A percentile compares a stretch with the other conserved stretches of the same genome.
These are phyloP conservation scores for Dalbergia cultrata DNA, from an alignment of 306 rosid genomes.

Conservation along the genomic window DNA sequence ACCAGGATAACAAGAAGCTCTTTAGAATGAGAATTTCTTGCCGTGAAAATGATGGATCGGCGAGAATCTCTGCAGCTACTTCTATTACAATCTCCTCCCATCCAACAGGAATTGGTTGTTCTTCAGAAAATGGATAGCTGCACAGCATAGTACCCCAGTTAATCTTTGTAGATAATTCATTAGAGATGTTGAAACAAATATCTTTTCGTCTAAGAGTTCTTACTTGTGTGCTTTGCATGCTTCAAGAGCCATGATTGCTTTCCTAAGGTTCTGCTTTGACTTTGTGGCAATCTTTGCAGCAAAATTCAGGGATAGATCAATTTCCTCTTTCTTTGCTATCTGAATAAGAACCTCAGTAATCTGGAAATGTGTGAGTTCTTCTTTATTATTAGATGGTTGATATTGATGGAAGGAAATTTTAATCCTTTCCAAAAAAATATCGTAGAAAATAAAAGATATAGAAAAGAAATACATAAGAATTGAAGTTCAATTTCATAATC, in stretches of 20 bases:
- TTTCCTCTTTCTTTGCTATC: conserved; percentile 72
- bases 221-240: conserved; percentile 93
- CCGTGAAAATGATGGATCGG: conserved; percentile 78
- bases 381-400: conserved; percentile 15
- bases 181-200: conserved; percentile 5
- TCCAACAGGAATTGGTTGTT: conserved; percentile 83
- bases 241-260: conserved; percentile 92
- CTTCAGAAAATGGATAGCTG: conserved; percentile 89
- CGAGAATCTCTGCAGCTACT: conserved; percentile 75
- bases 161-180: conserved; percentile 30
- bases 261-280: conserved; percentile 81
- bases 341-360: conserved; percentile 75
- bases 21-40: conserved; percentile 40
- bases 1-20: not conserved
- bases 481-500: not conserved
- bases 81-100: conserved; percentile 83
- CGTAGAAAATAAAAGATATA: not conserved
- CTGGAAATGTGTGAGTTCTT: conserved; percentile 54
- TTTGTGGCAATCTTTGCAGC: conserved; percentile 79
- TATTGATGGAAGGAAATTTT: conserved; percentile 13
- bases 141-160: conserved; percentile 37
- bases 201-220: conserved; percentile 28
- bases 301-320: conserved; percentile 74
- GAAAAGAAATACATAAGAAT: conserved; percentile 5
- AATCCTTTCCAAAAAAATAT: not conserved